Base-by-base conservation (phyloP, 192 early-diverging fungal species). In the Linnemannia exigua region DNA sequence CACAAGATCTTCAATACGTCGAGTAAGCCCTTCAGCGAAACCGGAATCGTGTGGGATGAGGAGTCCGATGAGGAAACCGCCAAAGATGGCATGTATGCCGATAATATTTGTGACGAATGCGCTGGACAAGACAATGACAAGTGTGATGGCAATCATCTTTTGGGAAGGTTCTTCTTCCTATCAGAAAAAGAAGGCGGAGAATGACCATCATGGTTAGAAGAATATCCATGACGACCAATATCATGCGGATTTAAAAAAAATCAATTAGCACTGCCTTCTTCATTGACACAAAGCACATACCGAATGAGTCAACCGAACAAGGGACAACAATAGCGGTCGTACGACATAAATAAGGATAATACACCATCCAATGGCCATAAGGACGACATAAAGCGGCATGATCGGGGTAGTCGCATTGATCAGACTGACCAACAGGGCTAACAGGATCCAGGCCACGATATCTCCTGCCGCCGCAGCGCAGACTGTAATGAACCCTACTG, bases 1-100 rank as follows among this genome's bases (percentile, higher is more conserved):
- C 16, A 97, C 90, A 31, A 97, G 84, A 79, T 98, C 97, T 73
- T 98, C 97, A 69, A 97, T 93, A 88, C 96, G 97, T 70, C 97
- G 95, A 0, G 95, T 95, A 12, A 98, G 90, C 31, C 93, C 92
- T 75, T 96, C 91, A 1, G 97, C 93, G 77, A 98, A 94, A 9
- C 96, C 96, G 76, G 92, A 89, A 48, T 97, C 95, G 83, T 97
- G 96, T 11, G 97, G 97, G 19, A 94, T 90, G 38, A 96, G 93
- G 19, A 97, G 88, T 17, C 97, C 97, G 12, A 93, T 90, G 5
- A 98, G 67, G 82, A 98, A 98, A 0, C 93, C 97, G 28, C 97
- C 97, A 92, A 98, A 98, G 84, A 98, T 97, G 7, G 94, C 87
- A 86, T 98, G 95, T 38, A 98, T 92, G 35, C 97, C 97, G 70